Percentiles rank a stretch among this genome's conserved stretches.
Conservation (phyloP, 306 rosid species). For the Spatholobus suberectus region DNA sequence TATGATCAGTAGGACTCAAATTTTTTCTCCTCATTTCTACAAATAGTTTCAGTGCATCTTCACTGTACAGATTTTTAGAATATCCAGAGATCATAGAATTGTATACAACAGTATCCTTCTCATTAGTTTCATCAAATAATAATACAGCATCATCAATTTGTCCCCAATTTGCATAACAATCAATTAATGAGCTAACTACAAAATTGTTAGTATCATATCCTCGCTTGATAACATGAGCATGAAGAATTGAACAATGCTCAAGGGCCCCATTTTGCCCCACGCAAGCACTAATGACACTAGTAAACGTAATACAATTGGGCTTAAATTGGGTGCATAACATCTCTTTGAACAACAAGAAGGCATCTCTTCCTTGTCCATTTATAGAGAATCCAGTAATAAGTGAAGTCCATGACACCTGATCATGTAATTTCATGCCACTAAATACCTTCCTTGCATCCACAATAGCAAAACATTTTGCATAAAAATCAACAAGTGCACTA, state of each 20-base stretch:
- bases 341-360: slow-evolving; percentile 57
- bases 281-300: slow-evolving; percentile 66
- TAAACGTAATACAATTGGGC: slow-evolving; percentile 68
- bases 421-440: slow-evolving; percentile 57
- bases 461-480: slow-evolving; percentile 61
- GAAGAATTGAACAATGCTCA: slow-evolving; percentile 52
- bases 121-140: slow-evolving; percentile 51
- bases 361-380: slow-evolving; percentile 54
- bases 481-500: slow-evolving; percentile 64
- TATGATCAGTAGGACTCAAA: slow-evolving; percentile 61
- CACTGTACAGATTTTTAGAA: slow-evolving; percentile 51
- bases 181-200: slow-evolving; percentile 60
- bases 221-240: slow-evolving; percentile 60
- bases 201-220: slow-evolving; percentile 58
- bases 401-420: slow-evolving; percentile 76
- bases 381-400: slow-evolving; percentile 61
- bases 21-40: slow-evolving; percentile 57
- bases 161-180: slow-evolving; percentile 62
- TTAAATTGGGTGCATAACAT: slow-evolving; percentile 55
- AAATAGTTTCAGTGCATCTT: slow-evolving; percentile 60
- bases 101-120: slow-evolving; percentile 58
- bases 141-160: slow-evolving; percentile 49
- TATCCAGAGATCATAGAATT: slow-evolving; percentile 71
- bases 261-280: slow-evolving; percentile 44
- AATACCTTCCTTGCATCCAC: slow-evolving; percentile 62